Evolutionary conservation across 139 green algal genomes (phyloP).

Genomic region (Helicosporidium sp.): DNA sequence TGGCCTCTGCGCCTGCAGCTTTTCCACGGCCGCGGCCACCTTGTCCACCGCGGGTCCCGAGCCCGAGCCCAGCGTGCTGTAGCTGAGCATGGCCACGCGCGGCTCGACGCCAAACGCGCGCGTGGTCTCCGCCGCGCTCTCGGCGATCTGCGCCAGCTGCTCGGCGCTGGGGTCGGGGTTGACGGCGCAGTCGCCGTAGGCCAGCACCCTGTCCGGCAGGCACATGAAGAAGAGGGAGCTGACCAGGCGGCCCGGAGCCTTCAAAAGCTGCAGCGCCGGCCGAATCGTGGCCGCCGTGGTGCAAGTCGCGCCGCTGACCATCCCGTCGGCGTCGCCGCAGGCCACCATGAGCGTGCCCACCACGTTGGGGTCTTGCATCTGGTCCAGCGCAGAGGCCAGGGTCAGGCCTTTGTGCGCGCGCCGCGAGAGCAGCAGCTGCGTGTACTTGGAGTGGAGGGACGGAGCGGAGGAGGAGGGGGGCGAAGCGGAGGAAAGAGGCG

Average conservation of each 20-base stretch:
- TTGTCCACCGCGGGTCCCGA: conserved; percentile 50
- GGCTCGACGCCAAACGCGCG: conserved; percentile 65
- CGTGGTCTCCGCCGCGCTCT: conserved; percentile 52
- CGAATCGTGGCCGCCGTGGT: conserved; percentile 78
- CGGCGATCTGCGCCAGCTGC: conserved; percentile 63
- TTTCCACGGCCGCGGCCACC: conserved; percentile 46
- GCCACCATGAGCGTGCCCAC: conserved; percentile 61
- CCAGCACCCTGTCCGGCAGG: conserved; percentile 66
- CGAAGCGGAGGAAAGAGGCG: background rate
- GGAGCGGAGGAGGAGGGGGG: background rate
- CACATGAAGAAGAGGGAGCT: conserved; percentile 86
- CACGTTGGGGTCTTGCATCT: too few species aligned
- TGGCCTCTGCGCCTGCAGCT: conserved; percentile 32
- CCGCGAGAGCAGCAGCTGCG: background rate
- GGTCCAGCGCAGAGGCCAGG: conserved; percentile 30
- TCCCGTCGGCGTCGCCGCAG: conserved; percentile 59
- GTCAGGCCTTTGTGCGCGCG: conserved; percentile 47
- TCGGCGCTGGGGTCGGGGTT: conserved; percentile 52
- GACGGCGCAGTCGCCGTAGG: conserved; percentile 80
- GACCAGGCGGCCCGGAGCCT: conserved; percentile 31
- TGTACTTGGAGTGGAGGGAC: background rate
- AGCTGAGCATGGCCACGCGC: conserved; percentile 74
- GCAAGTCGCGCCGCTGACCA: conserved; percentile 65
- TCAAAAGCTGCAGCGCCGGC: conserved; percentile 64
- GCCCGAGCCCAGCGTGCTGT: conserved; percentile 53